A percentile compares a stretch with the other conserved stretches of the same genome.
These are phyloP conservation scores for Colletotrichum eremochloae DNA, from an alignment of 2,329 filamentous ascomycete genomes.

Conservation along the genomic window DNA sequence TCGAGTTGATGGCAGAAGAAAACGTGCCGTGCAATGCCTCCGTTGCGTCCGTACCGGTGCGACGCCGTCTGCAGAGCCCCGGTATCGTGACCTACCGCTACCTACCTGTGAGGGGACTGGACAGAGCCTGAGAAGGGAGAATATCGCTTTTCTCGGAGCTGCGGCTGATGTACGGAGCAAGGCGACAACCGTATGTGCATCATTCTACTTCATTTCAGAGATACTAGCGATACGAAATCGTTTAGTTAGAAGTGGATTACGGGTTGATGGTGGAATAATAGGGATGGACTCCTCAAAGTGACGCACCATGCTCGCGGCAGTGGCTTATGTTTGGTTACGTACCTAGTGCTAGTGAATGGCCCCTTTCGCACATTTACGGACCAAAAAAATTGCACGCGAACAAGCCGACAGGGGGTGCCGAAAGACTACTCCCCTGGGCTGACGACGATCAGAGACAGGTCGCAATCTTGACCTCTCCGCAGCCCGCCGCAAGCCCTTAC, in stretches of 20 bases:
- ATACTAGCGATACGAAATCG: not conserved
- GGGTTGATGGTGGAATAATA: not conserved
- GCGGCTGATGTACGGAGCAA: not conserved
- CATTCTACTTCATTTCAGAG: constrained; percentile 24
- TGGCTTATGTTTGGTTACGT: not conserved
- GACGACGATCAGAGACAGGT: constrained; percentile 41
- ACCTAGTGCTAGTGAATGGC: not conserved
- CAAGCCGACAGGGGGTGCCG: not conserved
- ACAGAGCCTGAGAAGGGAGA: not conserved
- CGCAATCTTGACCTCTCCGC: constrained; percentile 34
- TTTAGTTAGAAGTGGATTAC: not conserved
- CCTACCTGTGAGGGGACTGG: not conserved
- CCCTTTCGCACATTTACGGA: not conserved
- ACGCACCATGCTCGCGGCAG: constrained; percentile 2
- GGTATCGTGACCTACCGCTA: not conserved
- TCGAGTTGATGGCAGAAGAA: not conserved
- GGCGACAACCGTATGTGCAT: constrained; percentile 13
- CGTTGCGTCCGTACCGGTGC: not conserved
- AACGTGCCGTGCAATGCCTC: constrained; percentile 4
- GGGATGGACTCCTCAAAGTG: constrained; percentile 5
- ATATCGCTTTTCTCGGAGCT: not conserved
- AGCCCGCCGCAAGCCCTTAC: constrained; percentile 19
- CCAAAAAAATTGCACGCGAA: constrained; percentile 2
- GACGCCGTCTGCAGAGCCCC: not conserved
- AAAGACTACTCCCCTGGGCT: constrained; percentile 18